Base-by-base conservation (phyloP, 345 rosid species). In the Nephelium lappaceum region DNA sequence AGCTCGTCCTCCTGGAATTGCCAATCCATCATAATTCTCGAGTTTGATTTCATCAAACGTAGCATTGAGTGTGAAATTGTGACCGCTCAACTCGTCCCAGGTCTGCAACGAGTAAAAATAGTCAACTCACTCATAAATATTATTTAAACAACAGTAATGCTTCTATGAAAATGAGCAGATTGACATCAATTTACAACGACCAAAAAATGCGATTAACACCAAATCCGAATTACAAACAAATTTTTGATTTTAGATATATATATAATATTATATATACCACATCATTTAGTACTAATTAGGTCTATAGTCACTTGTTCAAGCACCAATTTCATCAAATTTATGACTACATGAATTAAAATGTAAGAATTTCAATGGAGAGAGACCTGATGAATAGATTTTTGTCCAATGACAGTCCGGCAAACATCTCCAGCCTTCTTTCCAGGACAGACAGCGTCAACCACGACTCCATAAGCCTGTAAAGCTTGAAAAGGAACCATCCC, bases 401-500 rank as follows among this genome's bases (percentile, higher is more conserved):
- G 81, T 23, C 89, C 95, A 84, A 93, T 79, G 15, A 88, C 83
- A 45, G 98, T 95, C 77, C 90, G 93, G 87, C 98, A 93, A 79
- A 83, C 57, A 61, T 95, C 98, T 64, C 95, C 96, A n/a, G 97
- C 80, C 69, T 91, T 93, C 81, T 93, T 93, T 0, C 97, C 95
- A 25, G 97, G 96, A 75, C 98, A 93, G 27, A 83, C 93, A 38
- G 97, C 88, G 53, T 92, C 90, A 11, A 95, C 95, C 0, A 87
- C 31, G 5, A 95, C 81, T 61, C 97, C 98, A 62, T 78, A 93
- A 57, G 98, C 98, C 79, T 67, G 84, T 66, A 93, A 80, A 2
- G 98, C 96, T 84, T 93, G 99, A 74, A 90, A 93, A 31, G 99
- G 97, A 49, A 93, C 99, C 99, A 95, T 92, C 77, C 82, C 97